Evolutionary conservation across 139 green algal species (phyloP), one percentile per base, ranked within the genome.

Genomic region (Nannochloris sp.): DNA sequence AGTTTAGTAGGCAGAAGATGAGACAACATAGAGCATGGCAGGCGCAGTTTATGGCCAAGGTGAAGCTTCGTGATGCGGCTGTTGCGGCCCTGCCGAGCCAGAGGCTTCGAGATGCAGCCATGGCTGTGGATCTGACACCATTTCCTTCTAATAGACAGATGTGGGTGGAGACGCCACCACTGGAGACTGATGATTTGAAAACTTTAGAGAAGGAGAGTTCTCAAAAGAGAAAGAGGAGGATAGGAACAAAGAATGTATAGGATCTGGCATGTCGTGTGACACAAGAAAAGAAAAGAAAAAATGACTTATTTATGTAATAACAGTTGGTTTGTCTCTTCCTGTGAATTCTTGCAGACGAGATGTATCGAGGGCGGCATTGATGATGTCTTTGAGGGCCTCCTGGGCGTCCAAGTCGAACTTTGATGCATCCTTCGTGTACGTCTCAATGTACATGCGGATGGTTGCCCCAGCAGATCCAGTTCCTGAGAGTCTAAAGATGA

Each of bases 361-460:
- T n/a, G 66, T 46, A 36, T 68, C 72, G 36, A 98, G 74, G 1
- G 93, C 93, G 12, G 89, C 63, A 31, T 82, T 61, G 63, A 92
- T 90, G 68, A 95, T 88, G 37, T 58, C 56, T 53, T 64, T 68
- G 5, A 94, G 79, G 8, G 81, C 84, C 2, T 86, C 84, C 70
- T 96, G 83, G 8, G 93, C 83, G 57, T 98, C 91, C 53, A 79
- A 65, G 36, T 80, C 79, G 58, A 91, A 85, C 67, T 84, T 88
- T 48, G 79, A 63, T 8, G 62, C 44, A 63, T 97, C 90, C 14
- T 75, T 63, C 46, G 82, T 87, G 84, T 95, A 99, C 72, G 96
- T 84, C 87, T 99, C 93, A 66, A 98, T 91, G 86, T 99, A 99
- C 78, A 99, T 43, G 20, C 93, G 82, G 63, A 99, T 87, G 61